phyloP scores from a whole-genome alignment of 495 filamentous ascomycete genomes.

The Hypoxylon perforatum region DNA sequence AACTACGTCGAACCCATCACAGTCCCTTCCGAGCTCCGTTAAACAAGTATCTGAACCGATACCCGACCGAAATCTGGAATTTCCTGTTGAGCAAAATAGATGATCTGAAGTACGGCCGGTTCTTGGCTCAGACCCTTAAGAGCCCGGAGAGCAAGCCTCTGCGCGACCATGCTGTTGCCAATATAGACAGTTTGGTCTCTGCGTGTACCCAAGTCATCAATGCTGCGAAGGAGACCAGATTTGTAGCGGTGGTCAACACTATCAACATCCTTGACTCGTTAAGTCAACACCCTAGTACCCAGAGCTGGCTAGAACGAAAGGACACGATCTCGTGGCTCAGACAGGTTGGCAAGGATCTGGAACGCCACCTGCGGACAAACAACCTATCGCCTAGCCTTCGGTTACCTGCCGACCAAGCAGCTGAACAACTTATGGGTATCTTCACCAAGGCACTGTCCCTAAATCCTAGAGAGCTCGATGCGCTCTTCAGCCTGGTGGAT shows the following conservation, averaged over 20 bases:
- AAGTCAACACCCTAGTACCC: conserved; percentile 66
- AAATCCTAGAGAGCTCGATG: conserved; percentile 82
- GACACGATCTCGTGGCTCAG: conserved; percentile 73
- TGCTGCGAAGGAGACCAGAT: conserved; percentile 70
- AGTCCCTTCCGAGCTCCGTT: conserved; percentile 93
- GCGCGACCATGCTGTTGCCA: conserved; percentile 76
- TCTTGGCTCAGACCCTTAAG: conserved; percentile 89
- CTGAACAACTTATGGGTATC: conserved; percentile 87
- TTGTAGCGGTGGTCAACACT: conserved; percentile 82
- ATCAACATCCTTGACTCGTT: conserved; percentile 86
- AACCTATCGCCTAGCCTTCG: conserved; percentile 75
- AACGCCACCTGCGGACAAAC: conserved; percentile 74
- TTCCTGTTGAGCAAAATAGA: conserved; percentile 80
- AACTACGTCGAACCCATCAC: conserved; percentile 86
- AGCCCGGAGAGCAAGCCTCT: conserved; percentile 79
- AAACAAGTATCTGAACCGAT: conserved; percentile 94
- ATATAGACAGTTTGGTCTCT: conserved; percentile 74
- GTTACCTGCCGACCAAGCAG: conserved; percentile 87
- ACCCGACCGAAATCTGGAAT: conserved; percentile 85
- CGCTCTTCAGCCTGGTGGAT: conserved; percentile 86
- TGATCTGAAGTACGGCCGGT: conserved; percentile 88
- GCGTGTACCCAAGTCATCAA: conserved; percentile 68
- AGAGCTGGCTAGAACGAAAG: conserved; percentile 81
- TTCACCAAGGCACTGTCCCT: conserved; percentile 81
- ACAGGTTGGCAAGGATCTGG: conserved; percentile 80